These are phyloP conservation scores for Cladophialophora bantiana DNA, from an alignment of 2,329 filamentous ascomycete species.

Conservation along the genomic window DNA sequence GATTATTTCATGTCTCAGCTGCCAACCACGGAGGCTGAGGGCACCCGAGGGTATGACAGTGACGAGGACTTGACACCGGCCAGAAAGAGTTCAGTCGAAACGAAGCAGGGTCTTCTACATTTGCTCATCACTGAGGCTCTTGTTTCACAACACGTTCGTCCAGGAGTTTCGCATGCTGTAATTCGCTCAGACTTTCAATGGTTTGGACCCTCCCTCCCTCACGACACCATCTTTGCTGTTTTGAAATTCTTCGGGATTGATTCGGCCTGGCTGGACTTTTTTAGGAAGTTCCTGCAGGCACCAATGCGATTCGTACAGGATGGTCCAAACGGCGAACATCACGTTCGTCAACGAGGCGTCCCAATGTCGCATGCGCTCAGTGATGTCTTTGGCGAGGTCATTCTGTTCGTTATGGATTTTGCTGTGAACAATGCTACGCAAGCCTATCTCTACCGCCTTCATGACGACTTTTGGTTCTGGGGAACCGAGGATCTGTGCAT, in stretches of 20 bases:
- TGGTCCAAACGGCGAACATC: conserved; percentile 52
- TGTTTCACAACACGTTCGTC: conserved; percentile 47
- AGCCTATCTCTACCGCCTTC: conserved; percentile 62
- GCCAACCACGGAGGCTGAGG: conserved; percentile 51
- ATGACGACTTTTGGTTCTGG: conserved; percentile 75
- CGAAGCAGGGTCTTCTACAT: conserved; percentile 65
- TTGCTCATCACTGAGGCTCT: conserved; percentile 63
- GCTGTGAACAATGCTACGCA: conserved; percentile 65
- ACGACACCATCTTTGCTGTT: conserved; percentile 64
- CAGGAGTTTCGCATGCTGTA: conserved; percentile 46
- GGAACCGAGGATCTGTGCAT: conserved; percentile 61
- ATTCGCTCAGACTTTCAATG: conserved; percentile 66
- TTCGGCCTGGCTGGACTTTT: conserved; percentile 64
- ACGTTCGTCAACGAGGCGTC: conserved; percentile 62
- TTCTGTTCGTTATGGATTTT: conserved; percentile 71
- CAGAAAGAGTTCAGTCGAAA: conserved; percentile 54
- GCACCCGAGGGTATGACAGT: conserved; percentile 51
- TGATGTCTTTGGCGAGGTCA: conserved; percentile 65
- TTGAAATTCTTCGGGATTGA: conserved; percentile 67
- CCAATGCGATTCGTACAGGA: conserved; percentile 66
- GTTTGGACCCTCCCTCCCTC: conserved; percentile 65
- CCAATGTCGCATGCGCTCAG: conserved; percentile 67
- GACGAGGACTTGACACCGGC: conserved; percentile 36
- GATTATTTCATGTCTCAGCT: conserved; percentile 66
- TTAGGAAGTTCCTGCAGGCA: conserved; percentile 64